Evolutionary conservation across 2,329 filamentous ascomycete species (phyloP).

Genomic region (Allantophomopsis cytisporea): DNA sequence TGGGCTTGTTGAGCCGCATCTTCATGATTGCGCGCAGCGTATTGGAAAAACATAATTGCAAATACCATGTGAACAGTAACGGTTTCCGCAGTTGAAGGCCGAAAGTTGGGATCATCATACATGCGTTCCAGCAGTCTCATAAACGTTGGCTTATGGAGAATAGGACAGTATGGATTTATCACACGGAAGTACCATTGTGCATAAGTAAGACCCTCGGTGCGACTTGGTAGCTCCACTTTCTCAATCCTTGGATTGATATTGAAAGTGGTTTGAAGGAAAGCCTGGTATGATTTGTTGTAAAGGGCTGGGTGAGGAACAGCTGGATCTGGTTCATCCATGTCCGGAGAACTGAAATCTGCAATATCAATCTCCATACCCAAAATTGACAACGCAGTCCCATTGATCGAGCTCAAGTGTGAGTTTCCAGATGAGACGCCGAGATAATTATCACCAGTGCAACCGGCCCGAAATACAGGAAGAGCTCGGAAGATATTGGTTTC

Average conservation of each 20-base stretch:
- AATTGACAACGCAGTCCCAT: conserved; percentile 63
- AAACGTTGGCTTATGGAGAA: conserved; percentile 67
- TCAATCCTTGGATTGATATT: conserved; percentile 42
- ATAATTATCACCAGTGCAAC: conserved; percentile 43
- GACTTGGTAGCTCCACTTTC: conserved; percentile 45
- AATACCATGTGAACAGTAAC: conserved; percentile 71
- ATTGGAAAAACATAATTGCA: conserved; percentile 66
- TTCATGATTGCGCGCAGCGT: conserved; percentile 53
- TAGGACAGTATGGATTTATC: conserved; percentile 56
- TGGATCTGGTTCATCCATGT: conserved; percentile 44
- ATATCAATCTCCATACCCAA: conserved; percentile 72
- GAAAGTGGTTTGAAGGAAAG: conserved; percentile 52
- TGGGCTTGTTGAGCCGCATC: conserved; percentile 36
- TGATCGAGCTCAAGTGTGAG: conserved; percentile 56
- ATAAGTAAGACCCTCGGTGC: conserved; percentile 52
- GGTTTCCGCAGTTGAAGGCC: conserved; percentile 47
- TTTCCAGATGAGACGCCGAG: conserved; percentile 47
- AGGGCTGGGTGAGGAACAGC: conserved; percentile 28
- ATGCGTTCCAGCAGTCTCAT: conserved; percentile 51
- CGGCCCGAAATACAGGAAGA: conserved; percentile 11
- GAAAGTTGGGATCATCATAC: conserved; percentile 55
- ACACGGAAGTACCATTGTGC: conserved; percentile 65
- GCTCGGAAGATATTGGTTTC: conserved; percentile 12
- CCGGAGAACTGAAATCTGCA: conserved; percentile 53
- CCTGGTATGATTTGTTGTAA: conserved; percentile 61